Percentiles rank a stretch among this genome's conserved stretches.
Evolutionary conservation across 2,329 filamentous ascomycete species (phyloP).

Genomic region (Pseudocercospora fijiensis): DNA sequence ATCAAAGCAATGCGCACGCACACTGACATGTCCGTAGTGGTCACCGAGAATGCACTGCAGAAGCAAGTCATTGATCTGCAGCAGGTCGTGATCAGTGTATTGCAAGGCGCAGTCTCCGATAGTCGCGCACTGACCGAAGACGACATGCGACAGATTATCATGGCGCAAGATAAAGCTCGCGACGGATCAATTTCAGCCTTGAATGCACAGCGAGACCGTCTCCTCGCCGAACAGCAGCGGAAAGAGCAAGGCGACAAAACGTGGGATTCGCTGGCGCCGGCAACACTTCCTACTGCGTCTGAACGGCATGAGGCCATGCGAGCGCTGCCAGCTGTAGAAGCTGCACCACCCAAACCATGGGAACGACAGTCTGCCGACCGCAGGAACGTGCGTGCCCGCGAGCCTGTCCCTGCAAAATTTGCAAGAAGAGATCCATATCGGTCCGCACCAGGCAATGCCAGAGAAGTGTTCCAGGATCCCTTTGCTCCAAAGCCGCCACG

Average conservation of each 20-base stretch:
- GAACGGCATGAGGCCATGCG: not conserved
- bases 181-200: conserved; percentile 44
- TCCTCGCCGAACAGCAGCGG: conserved; percentile 9
- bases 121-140: conserved; percentile 43
- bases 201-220: conserved; percentile 29
- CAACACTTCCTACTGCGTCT: not conserved
- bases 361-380: not conserved
- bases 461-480: not conserved
- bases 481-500: not conserved
- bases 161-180: conserved; percentile 44
- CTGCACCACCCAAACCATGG: not conserved
- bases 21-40: conserved; percentile 33
- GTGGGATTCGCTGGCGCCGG: not conserved
- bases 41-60: conserved; percentile 46
- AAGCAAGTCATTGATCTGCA: conserved; percentile 46
- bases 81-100: conserved; percentile 46
- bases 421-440: not conserved
- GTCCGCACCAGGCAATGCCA: not conserved
- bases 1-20: not conserved
- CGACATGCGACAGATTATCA: conserved; percentile 42
- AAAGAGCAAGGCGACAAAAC: conserved; percentile 5
- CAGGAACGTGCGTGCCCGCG: not conserved
- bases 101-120: conserved; percentile 46
- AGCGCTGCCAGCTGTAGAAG: not conserved
- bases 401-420: not conserved